These are phyloP conservation scores for Silene uniflora DNA, from an alignment of 148 eudicot species.

Conservation along the genomic window DNA sequence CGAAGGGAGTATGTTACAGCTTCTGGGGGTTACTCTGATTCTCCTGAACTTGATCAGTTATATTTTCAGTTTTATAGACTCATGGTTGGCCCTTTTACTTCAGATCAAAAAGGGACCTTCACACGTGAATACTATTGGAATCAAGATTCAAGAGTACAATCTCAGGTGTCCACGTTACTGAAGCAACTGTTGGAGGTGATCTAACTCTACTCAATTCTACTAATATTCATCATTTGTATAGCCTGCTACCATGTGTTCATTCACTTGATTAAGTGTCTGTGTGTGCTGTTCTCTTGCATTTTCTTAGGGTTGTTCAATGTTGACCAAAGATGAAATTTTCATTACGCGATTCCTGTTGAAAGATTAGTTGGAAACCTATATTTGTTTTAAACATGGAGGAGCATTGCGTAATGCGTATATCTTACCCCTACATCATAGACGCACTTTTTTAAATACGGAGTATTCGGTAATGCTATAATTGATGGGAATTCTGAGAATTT, in stretches of 20 bases:
- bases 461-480: too few relatives aligned
- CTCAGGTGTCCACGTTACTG: not conserved
- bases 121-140: not conserved
- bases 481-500: too few relatives aligned
- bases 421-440: not conserved
- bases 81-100: not conserved
- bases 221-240: not conserved
- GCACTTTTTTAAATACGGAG: not conserved
- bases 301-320: not conserved
- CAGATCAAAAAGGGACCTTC: not conserved
- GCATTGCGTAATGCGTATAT: too few relatives aligned
- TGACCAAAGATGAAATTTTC: not conserved
- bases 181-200: conserved; percentile 5
- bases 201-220: not conserved
- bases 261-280: not conserved
- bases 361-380: not conserved
- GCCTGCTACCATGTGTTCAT: not conserved
- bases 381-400: too few relatives aligned
- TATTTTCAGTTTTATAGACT: not conserved
- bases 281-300: not conserved
- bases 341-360: not conserved
- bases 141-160: conserved; percentile 8
- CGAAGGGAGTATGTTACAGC: not conserved
- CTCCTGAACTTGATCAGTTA: not conserved
- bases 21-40: not conserved